phyloP scores from a whole-genome alignment of 2,329 filamentous ascomycete genomes.

The Diplodia seriata region DNA sequence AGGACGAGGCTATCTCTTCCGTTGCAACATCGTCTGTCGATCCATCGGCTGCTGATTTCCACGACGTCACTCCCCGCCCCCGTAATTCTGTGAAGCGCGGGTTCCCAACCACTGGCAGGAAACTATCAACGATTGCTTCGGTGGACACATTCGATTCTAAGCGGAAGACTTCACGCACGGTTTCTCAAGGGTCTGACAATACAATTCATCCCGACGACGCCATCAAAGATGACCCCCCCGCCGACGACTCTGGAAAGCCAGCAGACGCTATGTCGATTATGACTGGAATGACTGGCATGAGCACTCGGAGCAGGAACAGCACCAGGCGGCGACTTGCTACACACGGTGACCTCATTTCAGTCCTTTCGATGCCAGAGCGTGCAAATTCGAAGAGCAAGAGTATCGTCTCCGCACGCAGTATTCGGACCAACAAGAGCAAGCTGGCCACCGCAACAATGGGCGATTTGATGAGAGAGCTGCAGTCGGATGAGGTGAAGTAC shows the following conservation, averaged over 20 bases:
- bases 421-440: slow-evolving; percentile 74
- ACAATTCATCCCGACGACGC: slow-evolving; percentile 34
- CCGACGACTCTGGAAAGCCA: slow-evolving; percentile 18
- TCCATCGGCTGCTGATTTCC: slow-evolving; percentile 41
- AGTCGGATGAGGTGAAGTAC: slow-evolving; percentile 85
- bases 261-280: slow-evolving; percentile 25
- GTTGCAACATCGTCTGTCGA: slow-evolving; percentile 47
- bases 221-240: not conserved
- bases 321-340: slow-evolving; percentile 77
- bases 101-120: slow-evolving; percentile 62
- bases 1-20: slow-evolving; percentile 42
- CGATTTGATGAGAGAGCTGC: slow-evolving; percentile 80
- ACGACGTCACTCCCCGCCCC: slow-evolving; percentile 40
- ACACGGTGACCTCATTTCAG: slow-evolving; percentile 92
- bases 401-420: slow-evolving; percentile 77
- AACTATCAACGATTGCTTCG: slow-evolving; percentile 65
- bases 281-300: slow-evolving; percentile 27
- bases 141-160: slow-evolving; percentile 59
- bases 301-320: slow-evolving; percentile 54
- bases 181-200: slow-evolving; percentile 26
- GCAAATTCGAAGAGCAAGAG: slow-evolving; percentile 60
- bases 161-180: slow-evolving; percentile 13
- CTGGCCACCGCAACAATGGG: slow-evolving; percentile 72
- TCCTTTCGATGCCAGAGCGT: slow-evolving; percentile 73
- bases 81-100: slow-evolving; percentile 47